phyloP scores from a whole-genome alignment of 495 filamentous ascomycete genomes.

The Rusavskia elegans region DNA sequence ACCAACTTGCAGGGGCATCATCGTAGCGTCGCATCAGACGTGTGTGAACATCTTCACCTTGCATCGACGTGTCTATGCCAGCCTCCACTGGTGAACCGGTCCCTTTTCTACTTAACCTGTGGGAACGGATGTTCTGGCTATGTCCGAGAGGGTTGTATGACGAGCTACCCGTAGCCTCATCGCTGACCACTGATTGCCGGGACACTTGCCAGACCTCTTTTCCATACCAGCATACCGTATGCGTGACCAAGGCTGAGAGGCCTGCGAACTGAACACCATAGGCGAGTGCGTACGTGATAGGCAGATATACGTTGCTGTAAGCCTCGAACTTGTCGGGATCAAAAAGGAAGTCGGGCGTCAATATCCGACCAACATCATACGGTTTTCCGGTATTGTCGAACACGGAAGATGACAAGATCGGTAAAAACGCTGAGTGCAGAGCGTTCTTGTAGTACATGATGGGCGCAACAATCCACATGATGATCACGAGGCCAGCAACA shows the following conservation, averaged over 20 bases:
- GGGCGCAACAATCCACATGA: constrained; percentile 83
- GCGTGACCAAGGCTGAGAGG: constrained; percentile 52
- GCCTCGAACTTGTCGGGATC: constrained; percentile 52
- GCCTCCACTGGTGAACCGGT: not conserved
- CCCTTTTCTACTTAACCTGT: not conserved
- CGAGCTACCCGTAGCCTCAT: constrained; percentile 2
- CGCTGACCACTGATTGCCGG: constrained; percentile 9
- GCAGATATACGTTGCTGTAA: constrained; percentile 67
- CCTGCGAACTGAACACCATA: constrained; percentile 73
- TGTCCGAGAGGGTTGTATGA: constrained; percentile 12
- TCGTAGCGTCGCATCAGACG: constrained; percentile 59
- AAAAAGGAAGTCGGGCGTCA: constrained; percentile 56
- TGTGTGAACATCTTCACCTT: constrained; percentile 57
- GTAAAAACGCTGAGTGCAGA: constrained; percentile 67
- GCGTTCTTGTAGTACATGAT: constrained; percentile 66
- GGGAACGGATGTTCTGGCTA: not conserved
- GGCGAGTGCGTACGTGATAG: constrained; percentile 67
- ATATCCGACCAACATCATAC: constrained; percentile 61
- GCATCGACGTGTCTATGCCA: not conserved
- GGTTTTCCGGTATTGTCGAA: constrained; percentile 67
- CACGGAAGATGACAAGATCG: constrained; percentile 53
- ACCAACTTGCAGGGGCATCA: constrained; percentile 68
- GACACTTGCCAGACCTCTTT: constrained; percentile 57
- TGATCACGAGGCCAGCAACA: constrained; percentile 63
- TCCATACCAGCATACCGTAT: constrained; percentile 60